Percentiles rank a stretch among this genome's conserved stretches.
Conservation (phyloP, 1,284 basidiomycete genomes). For the Agroathelia rolfsii region DNA sequence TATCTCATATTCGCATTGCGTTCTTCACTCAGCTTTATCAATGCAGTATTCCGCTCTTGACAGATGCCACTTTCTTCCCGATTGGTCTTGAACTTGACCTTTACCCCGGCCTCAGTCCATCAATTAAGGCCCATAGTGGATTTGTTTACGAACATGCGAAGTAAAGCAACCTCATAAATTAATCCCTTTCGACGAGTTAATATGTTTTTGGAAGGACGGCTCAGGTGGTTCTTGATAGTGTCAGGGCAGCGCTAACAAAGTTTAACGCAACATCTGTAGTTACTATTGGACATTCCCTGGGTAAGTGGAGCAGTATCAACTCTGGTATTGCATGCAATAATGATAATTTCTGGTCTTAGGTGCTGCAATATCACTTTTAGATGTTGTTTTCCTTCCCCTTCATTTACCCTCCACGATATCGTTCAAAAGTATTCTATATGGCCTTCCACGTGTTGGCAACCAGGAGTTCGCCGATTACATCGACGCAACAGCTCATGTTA, state of each 20-base stretch:
- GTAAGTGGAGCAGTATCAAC: no score
- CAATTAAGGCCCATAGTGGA: slow-evolving; percentile 45
- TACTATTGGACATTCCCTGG: slow-evolving; percentile 8
- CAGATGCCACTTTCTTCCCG: slow-evolving; percentile 39
- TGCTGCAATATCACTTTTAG: slow-evolving; percentile 7
- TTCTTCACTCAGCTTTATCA: slow-evolving; percentile 3
- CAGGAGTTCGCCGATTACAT: no score
- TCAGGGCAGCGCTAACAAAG: no score
- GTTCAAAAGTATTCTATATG: no score
- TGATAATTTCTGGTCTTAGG: slow-evolving; percentile 9
- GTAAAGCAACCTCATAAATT: slow-evolving; percentile 30
- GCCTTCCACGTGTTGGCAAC: no score
- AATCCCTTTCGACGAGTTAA: slow-evolving; percentile 16
- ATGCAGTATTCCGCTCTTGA: slow-evolving; percentile 38
- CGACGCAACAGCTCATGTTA: slow-evolving; percentile 13
- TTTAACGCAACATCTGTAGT: slow-evolving; percentile 3
- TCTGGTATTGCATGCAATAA: no score
- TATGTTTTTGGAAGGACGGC: slow-evolving; percentile 18
- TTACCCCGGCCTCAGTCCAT: slow-evolving; percentile 45
- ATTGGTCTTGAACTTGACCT: slow-evolving; percentile 27
- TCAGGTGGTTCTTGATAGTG: no score
- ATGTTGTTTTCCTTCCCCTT: no score
- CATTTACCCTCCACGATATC: no score
- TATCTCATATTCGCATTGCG: no score
- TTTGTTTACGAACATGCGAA: slow-evolving; percentile 43